Conservation (phyloP, 805 yeast genomes). For the Candida nonsorbophila region DNA sequence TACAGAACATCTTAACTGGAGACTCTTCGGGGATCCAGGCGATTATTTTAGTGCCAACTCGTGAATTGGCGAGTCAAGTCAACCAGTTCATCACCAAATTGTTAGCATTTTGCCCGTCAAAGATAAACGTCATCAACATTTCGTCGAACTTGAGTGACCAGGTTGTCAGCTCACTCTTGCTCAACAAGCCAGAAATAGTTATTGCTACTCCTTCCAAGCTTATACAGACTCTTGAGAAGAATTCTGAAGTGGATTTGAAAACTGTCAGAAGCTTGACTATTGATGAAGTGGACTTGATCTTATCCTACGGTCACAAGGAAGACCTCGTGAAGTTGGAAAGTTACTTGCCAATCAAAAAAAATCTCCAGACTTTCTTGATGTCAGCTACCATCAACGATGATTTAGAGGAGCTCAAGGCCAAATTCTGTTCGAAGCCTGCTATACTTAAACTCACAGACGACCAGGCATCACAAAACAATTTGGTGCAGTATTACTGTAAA, state of each 20-base stretch:
- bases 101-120: slow-evolving; percentile 64
- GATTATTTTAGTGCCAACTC: slow-evolving; percentile 84
- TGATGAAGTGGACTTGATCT: slow-evolving; percentile 90
- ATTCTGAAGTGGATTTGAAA: slow-evolving; percentile 44
- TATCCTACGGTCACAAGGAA: slow-evolving; percentile 86
- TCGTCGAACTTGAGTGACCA: slow-evolving; percentile 62
- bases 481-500: slow-evolving; percentile 82
- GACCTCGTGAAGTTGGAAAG: slow-evolving; percentile 67
- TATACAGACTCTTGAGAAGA: slow-evolving; percentile 46
- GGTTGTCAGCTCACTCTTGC: slow-evolving; percentile 64
- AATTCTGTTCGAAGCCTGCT: slow-evolving; percentile 82
- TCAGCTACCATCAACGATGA: slow-evolving; percentile 93
- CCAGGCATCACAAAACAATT: slow-evolving; percentile 50
- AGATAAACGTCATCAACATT: slow-evolving; percentile 60
- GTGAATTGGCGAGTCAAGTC: slow-evolving; percentile 88
- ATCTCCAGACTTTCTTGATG: slow-evolving; percentile 87
- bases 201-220: slow-evolving; percentile 86
- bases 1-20: slow-evolving; percentile 63
- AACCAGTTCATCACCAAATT: slow-evolving; percentile 62
- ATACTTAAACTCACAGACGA: slow-evolving; percentile 75
- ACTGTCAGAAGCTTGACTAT: slow-evolving; percentile 69
- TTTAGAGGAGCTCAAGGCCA: slow-evolving; percentile 64
- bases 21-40: slow-evolving; percentile 38
- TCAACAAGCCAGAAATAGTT: slow-evolving; percentile 73
- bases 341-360: slow-evolving; percentile 64